Evolutionary conservation across 2,329 filamentous ascomycete species (phyloP).

Genomic region (Aureobasidium melanogenum): DNA sequence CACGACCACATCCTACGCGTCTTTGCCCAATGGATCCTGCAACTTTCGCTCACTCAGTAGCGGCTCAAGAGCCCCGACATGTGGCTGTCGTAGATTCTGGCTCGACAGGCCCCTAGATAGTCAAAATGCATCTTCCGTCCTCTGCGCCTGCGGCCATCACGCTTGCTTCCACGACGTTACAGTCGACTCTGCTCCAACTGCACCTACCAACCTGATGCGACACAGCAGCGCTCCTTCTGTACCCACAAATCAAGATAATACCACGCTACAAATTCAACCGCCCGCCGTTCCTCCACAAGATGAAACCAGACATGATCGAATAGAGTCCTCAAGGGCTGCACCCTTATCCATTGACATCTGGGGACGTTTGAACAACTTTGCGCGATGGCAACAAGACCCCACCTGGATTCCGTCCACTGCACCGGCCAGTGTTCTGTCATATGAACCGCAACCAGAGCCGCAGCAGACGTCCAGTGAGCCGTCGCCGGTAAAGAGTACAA

Average conservation of each 20-base stretch:
- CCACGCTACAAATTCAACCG: background rate
- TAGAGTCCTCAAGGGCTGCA: background rate
- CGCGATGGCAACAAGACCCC: constrained; percentile 24
- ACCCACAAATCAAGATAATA: background rate
- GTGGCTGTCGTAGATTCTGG: constrained; percentile 48
- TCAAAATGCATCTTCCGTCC: background rate
- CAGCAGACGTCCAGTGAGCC: constrained; percentile 24
- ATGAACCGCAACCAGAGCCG: background rate
- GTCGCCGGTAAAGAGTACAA: background rate
- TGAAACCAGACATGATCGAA: background rate
- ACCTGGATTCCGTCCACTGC: constrained; percentile 24
- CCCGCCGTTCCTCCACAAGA: background rate
- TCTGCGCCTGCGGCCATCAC: constrained; percentile 46
- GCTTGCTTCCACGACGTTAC: constrained; percentile 42
- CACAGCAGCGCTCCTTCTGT: background rate
- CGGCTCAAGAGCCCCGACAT: constrained; percentile 35
- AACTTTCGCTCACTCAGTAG: constrained; percentile 40
- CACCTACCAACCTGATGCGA: background rate
- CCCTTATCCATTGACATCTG: constrained; percentile 19
- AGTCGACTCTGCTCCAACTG: background rate
- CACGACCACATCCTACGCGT: constrained; percentile 16
- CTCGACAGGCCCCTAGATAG: constrained; percentile 20
- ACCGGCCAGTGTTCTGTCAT: constrained; percentile 20
- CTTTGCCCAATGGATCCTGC: constrained; percentile 44
- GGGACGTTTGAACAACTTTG: constrained; percentile 28